phyloP scores from a whole-genome alignment of 2,329 filamentous ascomycete species.

The Ceratocystis huliohia region DNA sequence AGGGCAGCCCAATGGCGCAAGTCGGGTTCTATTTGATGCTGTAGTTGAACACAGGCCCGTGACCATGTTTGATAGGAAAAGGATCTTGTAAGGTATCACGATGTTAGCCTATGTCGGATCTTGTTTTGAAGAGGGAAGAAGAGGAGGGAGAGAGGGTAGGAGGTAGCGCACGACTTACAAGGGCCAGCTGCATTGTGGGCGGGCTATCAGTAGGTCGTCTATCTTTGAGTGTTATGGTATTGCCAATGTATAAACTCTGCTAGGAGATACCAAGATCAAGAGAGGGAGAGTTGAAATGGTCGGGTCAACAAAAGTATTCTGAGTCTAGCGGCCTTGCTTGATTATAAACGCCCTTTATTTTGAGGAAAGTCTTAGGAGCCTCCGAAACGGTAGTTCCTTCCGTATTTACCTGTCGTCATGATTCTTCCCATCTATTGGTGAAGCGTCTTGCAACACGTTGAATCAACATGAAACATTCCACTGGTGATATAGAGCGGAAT shows the following conservation, averaged over 20 bases:
- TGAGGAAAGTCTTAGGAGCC: neutral
- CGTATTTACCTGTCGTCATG: constrained; percentile 1
- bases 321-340: neutral
- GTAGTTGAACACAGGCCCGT: neutral
- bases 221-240: neutral
- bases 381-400: neutral
- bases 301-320: neutral
- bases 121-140: neutral
- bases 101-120: neutral
- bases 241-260: neutral
- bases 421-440: neutral
- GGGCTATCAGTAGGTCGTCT: neutral
- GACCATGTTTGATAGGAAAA: neutral
- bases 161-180: neutral
- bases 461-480: constrained; percentile 12
- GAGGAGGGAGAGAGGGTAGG: neutral
- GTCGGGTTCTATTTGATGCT: neutral
- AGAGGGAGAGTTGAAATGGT: neutral
- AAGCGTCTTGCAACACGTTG: constrained; percentile 6
- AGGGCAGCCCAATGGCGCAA: neutral
- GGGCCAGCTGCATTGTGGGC: neutral
- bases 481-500: neutral
- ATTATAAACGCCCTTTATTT: constrained; percentile 3
- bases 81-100: neutral
- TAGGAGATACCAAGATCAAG: neutral